Conservation (phyloP, 2,329 filamentous ascomycete species). For the Acephala macrosclerotiorum region DNA sequence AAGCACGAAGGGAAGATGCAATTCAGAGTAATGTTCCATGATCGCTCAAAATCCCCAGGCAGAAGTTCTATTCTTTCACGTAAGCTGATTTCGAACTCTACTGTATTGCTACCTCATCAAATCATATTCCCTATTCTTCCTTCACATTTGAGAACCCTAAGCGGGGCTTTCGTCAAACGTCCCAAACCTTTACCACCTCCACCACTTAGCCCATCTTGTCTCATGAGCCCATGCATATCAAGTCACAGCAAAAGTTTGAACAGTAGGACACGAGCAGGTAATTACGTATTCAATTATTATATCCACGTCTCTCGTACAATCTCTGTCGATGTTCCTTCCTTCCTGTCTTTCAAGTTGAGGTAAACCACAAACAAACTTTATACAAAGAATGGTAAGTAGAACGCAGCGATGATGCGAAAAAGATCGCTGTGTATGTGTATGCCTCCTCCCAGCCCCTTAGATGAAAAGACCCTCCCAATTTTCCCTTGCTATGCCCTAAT, state of each 20-base stretch:
- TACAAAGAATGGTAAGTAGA: slow-evolving; percentile 8
- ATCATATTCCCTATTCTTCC: too few relatives aligned
- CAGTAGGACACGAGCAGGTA: not conserved
- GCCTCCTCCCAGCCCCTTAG: not conserved
- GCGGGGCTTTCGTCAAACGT: too few relatives aligned
- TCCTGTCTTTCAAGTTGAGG: not conserved
- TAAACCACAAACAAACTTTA: slow-evolving; percentile 8
- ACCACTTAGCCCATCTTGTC: too few relatives aligned
- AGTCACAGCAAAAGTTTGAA: too few relatives aligned
- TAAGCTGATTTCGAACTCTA: too few relatives aligned
- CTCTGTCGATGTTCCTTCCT: not conserved
- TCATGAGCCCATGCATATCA: not conserved
- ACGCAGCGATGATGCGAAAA: slow-evolving; percentile 8
- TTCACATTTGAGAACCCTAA: too few relatives aligned
- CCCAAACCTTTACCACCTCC: too few relatives aligned
- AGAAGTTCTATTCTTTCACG: too few relatives aligned
- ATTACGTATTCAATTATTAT: slow-evolving; percentile 12
- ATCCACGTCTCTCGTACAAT: not conserved
- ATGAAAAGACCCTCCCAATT: not conserved
- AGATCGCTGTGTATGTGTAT: slow-evolving; percentile 1
- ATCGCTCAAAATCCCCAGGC: too few relatives aligned
- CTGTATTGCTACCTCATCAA: too few relatives aligned
- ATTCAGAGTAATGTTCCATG: too few relatives aligned
- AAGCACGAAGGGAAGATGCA: too few relatives aligned
- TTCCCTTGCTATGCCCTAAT: slow-evolving; percentile 1